phyloP scores from a whole-genome alignment of 306 rosid species.

The Morella rubra region DNA sequence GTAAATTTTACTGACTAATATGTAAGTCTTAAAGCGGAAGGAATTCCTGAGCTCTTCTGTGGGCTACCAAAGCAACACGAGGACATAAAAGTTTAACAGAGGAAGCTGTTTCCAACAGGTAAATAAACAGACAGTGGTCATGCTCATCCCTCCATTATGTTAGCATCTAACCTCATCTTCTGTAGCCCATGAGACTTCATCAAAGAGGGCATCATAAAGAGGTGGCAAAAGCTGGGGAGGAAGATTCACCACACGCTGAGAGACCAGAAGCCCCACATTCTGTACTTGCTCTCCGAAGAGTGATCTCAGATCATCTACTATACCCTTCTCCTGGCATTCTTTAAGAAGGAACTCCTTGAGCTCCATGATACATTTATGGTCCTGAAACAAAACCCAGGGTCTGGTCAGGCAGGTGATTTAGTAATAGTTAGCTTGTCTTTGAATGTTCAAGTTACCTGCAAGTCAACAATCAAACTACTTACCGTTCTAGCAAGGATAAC shows the following conservation, averaged over 20 bases:
- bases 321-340: slow-evolving; percentile 47
- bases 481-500: not conserved
- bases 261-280: slow-evolving; percentile 65
- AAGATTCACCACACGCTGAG: slow-evolving; percentile 76
- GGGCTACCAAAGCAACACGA: slow-evolving; percentile 54
- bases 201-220: slow-evolving; percentile 78
- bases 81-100: slow-evolving; percentile 21
- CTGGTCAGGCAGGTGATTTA: not conserved
- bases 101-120: slow-evolving; percentile 14
- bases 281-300: slow-evolving; percentile 60
- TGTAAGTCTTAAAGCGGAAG: slow-evolving; percentile 55
- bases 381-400: slow-evolving; percentile 39
- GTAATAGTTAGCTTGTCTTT: not conserved
- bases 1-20: slow-evolving; percentile 63
- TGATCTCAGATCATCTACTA: slow-evolving; percentile 41
- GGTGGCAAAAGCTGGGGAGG: slow-evolving; percentile 84
- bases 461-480: slow-evolving; percentile 10
- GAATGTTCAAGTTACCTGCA: slow-evolving; percentile 13
- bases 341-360: slow-evolving; percentile 57
- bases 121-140: slow-evolving; percentile 17
- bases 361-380: slow-evolving; percentile 52
- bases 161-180: slow-evolving; percentile 86
- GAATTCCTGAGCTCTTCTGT: slow-evolving; percentile 69
- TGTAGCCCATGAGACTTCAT: slow-evolving; percentile 86
- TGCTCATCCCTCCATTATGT: slow-evolving; percentile 27